phyloP scores from a whole-genome alignment of 352 stramenopile species.

The Globisporangium viniferum region DNA sequence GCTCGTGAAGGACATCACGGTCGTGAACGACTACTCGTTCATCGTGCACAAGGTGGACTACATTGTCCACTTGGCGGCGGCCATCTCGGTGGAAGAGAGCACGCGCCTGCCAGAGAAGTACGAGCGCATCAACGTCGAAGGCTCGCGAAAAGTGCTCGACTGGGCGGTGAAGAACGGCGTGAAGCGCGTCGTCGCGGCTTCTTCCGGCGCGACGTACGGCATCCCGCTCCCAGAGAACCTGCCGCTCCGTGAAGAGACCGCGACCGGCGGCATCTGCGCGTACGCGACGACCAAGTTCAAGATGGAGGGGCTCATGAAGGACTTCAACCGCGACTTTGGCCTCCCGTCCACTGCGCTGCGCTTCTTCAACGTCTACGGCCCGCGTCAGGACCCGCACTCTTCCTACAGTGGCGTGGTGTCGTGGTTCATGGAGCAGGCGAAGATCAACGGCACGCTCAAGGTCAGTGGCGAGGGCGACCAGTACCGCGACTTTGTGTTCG shows the following conservation, averaged over 20 bases:
- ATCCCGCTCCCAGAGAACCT: conserved; percentile 60
- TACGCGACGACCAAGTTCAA: conserved; percentile 85
- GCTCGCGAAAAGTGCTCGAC: conserved; percentile 77
- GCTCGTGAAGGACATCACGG: conserved; percentile 82
- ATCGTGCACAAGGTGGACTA: conserved; percentile 85
- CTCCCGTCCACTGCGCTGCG: conserved; percentile 75
- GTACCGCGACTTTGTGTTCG: conserved; percentile 85
- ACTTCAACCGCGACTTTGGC: conserved; percentile 64
- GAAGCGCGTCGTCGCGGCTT: conserved; percentile 78
- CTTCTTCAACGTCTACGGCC: conserved; percentile 86
- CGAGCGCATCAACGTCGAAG: conserved; percentile 81
- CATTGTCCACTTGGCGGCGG: conserved; percentile 77
- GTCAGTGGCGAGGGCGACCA: conserved; percentile 74
- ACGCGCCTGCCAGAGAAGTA: conserved; percentile 85
- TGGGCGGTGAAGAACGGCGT: conserved; percentile 72
- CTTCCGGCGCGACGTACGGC: conserved; percentile 76
- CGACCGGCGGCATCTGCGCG: conserved; percentile 73
- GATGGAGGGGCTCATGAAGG: conserved; percentile 78
- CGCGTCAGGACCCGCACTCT: conserved; percentile 77
- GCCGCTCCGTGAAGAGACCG: conserved; percentile 65
- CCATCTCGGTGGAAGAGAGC: conserved; percentile 85
- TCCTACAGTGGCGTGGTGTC: conserved; percentile 83
- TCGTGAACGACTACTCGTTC: conserved; percentile 74
- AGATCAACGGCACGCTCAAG: conserved; percentile 79
- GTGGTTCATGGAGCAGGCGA: conserved; percentile 86